These are phyloP conservation scores for Telopea speciosissima DNA, from an alignment of 177 flowering plant species.

Conservation along the genomic window DNA sequence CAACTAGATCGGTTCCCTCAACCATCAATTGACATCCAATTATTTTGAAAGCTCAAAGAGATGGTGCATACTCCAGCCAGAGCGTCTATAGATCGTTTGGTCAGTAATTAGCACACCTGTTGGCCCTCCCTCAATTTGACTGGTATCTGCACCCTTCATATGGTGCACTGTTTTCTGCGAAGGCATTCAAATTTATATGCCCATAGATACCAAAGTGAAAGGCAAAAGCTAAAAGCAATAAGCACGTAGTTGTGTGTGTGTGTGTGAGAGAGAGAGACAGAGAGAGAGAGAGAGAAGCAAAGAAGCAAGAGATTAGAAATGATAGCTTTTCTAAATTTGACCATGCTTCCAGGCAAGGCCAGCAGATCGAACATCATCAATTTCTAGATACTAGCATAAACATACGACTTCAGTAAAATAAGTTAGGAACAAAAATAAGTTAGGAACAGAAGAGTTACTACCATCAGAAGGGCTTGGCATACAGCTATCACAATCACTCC, in stretches of 20 bases:
- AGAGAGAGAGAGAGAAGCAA: too few relatives aligned
- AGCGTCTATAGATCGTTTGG: background rate
- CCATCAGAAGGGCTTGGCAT: constrained; percentile 94
- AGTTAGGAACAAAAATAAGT: background rate
- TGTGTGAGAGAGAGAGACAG: too few relatives aligned
- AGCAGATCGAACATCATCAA: background rate
- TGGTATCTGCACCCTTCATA: background rate
- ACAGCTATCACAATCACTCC: constrained; percentile 88
- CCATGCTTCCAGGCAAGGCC: background rate
- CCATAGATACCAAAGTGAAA: too few relatives aligned
- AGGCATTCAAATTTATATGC: too few relatives aligned
- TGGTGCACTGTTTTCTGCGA: too few relatives aligned
- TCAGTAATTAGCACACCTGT: background rate
- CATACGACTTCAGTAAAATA: background rate
- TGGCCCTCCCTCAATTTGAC: background rate
- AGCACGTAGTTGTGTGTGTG: too few relatives aligned
- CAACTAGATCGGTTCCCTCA: background rate
- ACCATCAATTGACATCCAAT: background rate
- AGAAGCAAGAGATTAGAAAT: background rate
- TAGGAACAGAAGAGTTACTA: constrained; percentile 21
- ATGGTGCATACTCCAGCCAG: background rate
- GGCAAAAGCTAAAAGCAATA: too few relatives aligned
- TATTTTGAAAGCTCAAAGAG: background rate
- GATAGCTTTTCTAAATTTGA: background rate
- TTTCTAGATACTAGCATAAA: background rate